These are phyloP conservation scores for Fusarium hostae DNA, from an alignment of 2,329 filamentous ascomycete species.

Conservation along the genomic window DNA sequence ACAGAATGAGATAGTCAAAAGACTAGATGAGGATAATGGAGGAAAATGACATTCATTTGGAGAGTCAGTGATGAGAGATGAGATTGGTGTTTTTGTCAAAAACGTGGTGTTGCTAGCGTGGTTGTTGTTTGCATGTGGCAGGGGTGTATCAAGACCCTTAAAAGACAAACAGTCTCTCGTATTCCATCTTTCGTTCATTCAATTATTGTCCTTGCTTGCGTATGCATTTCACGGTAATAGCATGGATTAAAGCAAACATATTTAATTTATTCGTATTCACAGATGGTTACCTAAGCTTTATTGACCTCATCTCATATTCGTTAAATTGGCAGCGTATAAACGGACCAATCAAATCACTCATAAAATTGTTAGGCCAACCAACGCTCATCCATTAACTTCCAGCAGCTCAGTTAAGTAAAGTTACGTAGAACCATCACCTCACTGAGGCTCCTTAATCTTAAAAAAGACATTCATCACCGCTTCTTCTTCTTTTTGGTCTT, in stretches of 20 bases:
- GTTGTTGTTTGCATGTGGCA: background rate
- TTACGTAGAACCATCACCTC: conserved; percentile 10
- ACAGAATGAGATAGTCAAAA: background rate
- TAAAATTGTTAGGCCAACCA: conserved; percentile 33
- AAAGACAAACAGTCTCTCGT: background rate
- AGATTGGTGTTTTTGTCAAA: background rate
- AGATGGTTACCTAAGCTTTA: background rate
- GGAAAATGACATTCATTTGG: background rate
- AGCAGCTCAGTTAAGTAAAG: conserved; percentile 10
- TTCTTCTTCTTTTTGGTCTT: background rate
- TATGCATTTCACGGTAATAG: background rate
- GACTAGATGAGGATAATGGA: background rate
- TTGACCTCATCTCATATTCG: background rate
- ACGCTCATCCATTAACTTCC: conserved; percentile 13
- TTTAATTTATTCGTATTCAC: background rate
- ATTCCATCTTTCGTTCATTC: background rate
- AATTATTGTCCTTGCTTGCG: background rate
- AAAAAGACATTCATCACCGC: conserved; percentile 5
- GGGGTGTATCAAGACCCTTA: background rate
- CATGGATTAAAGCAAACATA: background rate
- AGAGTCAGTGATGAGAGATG: background rate
- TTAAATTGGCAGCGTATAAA: conserved; percentile 3
- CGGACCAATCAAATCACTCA: conserved; percentile 23
- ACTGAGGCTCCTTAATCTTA: conserved; percentile 16
- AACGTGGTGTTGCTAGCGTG: background rate